phyloP scores from a whole-genome alignment of 2,329 filamentous ascomycete species.

The Ophiosphaerella narmari region DNA sequence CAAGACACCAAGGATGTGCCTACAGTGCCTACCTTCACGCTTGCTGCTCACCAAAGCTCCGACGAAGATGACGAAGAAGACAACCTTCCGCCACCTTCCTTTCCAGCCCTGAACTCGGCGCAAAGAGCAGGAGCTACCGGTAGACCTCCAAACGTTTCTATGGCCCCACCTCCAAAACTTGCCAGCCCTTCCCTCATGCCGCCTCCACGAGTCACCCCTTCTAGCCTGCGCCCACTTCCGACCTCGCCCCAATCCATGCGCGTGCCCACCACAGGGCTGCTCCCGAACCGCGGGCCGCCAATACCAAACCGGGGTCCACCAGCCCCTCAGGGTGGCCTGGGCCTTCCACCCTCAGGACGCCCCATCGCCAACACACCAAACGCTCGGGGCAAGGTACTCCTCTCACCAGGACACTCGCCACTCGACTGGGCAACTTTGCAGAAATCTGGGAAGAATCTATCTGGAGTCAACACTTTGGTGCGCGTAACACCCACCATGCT shows the following conservation, averaged over 20 bases:
- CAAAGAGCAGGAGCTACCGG: slow-evolving; percentile 46
- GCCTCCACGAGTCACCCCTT: slow-evolving; percentile 43
- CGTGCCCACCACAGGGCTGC: slow-evolving; percentile 53
- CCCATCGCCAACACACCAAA: slow-evolving; percentile 47
- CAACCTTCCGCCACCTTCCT: slow-evolving; percentile 47
- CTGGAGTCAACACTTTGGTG: slow-evolving; percentile 59
- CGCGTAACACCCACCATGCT: slow-evolving; percentile 84
- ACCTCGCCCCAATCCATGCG: slow-evolving; percentile 41
- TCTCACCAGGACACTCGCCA: slow-evolving; percentile 90
- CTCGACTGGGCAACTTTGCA: slow-evolving; percentile 93
- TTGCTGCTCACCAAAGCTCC: slow-evolving; percentile 40
- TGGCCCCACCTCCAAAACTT: slow-evolving; percentile 28
- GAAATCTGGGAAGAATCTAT: slow-evolving; percentile 63
- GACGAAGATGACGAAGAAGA: slow-evolving; percentile 40
- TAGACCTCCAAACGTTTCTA: slow-evolving; percentile 12
- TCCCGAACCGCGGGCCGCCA: slow-evolving; percentile 53
- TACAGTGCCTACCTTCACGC: slow-evolving; percentile 43
- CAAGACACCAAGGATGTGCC: slow-evolving; percentile 16
- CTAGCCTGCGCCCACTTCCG: slow-evolving; percentile 42
- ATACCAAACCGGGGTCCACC: slow-evolving; percentile 49
- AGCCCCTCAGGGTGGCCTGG: slow-evolving; percentile 48
- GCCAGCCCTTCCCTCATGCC: slow-evolving; percentile 38
- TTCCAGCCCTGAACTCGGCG: slow-evolving; percentile 54
- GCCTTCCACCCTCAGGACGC: slow-evolving; percentile 33
- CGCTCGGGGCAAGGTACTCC: slow-evolving; percentile 68